A percentile compares a stretch with the other conserved stretches of the same genome.
phyloP scores from a whole-genome alignment of 768 basidiomycete species.

The Macrolepiota dolichaula region DNA sequence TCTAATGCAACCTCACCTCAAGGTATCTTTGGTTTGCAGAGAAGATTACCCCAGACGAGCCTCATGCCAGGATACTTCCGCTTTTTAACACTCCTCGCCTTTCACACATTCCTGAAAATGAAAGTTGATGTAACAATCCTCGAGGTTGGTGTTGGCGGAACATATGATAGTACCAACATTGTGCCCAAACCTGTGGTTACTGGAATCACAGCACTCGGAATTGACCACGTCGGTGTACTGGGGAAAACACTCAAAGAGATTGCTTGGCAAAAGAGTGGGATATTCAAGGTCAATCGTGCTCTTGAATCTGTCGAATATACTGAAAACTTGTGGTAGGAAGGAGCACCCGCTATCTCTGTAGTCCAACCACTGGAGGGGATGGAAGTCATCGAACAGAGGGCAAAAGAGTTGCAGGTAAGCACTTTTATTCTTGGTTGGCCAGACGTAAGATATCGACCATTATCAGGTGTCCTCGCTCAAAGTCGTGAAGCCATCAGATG shows the following conservation, averaged over 20 bases:
- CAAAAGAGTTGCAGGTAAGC: constrained; percentile 60
- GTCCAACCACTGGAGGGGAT: constrained; percentile 69
- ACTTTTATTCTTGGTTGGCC: neutral
- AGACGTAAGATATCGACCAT: constrained; percentile 6
- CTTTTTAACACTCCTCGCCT: constrained; percentile 89
- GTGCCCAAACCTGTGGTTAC: constrained; percentile 89
- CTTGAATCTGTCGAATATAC: neutral
- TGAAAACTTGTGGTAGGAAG: constrained; percentile 41
- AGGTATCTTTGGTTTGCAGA: constrained; percentile 27
- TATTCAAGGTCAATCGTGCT: constrained; percentile 72
- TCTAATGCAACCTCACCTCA: neutral
- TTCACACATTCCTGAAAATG: constrained; percentile 79
- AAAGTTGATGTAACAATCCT: constrained; percentile 89
- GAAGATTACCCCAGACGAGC: constrained; percentile 47
- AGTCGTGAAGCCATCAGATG: constrained; percentile 42
- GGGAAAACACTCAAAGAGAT: constrained; percentile 89
- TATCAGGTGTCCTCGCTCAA: constrained; percentile 65
- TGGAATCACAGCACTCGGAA: constrained; percentile 85
- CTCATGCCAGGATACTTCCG: constrained; percentile 91
- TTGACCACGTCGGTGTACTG: constrained; percentile 86
- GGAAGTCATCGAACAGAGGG: constrained; percentile 62
- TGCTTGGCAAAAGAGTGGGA: constrained; percentile 94
- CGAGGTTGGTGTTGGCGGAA: constrained; percentile 95
- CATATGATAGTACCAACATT: constrained; percentile 93
- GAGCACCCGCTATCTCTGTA: constrained; percentile 83